Conservation (phyloP, 352 stramenopile species). For the Globisporangium recalcitrans region DNA sequence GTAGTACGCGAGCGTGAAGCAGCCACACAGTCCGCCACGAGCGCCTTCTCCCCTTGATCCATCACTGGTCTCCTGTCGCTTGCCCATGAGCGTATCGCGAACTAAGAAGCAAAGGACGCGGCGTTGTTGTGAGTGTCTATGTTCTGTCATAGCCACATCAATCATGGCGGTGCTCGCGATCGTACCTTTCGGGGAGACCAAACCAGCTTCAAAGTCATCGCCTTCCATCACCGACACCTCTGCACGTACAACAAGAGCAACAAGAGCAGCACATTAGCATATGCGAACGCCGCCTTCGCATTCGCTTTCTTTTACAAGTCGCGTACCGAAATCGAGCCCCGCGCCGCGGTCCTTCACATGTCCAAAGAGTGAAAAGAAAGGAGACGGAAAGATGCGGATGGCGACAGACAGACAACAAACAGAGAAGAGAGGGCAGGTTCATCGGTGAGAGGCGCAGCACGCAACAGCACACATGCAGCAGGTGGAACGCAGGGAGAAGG, state of each 20-base stretch:
- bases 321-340: conserved; percentile 68
- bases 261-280: background rate
- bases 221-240: conserved; percentile 72
- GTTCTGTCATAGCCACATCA: background rate
- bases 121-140: background rate
- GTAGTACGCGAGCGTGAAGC: conserved; percentile 79
- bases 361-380: background rate
- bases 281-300: background rate
- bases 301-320: background rate
- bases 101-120: conserved; percentile 14
- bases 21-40: conserved; percentile 59
- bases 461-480: background rate
- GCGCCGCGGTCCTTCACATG: conserved; percentile 49
- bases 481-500: too few relatives aligned
- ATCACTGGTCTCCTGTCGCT: conserved; percentile 33
- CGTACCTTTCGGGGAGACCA: conserved; percentile 71
- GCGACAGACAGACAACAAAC: background rate
- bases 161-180: background rate
- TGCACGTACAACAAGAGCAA: conserved; percentile 12
- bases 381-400: background rate
- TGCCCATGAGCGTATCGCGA: conserved; percentile 60
- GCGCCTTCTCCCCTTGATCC: conserved; percentile 24
- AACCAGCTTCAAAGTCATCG: conserved; percentile 67
- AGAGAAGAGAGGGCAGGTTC: background rate
- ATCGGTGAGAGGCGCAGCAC: background rate